These are phyloP conservation scores for Garcia nutans DNA, from an alignment of 345 rosid genomes.

Conservation along the genomic window DNA sequence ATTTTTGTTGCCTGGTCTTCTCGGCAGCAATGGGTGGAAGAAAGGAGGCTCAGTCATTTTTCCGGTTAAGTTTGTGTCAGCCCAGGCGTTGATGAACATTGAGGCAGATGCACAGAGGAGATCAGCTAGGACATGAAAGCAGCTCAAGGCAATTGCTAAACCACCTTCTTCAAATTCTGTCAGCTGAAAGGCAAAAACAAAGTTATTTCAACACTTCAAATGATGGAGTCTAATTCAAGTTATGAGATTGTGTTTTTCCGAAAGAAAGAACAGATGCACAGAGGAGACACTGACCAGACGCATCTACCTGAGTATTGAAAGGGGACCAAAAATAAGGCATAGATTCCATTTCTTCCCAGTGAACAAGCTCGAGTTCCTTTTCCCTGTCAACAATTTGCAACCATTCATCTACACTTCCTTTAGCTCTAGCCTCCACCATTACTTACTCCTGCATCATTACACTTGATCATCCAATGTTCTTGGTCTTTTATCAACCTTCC, in stretches of 20 bases:
- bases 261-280: too few relatives aligned
- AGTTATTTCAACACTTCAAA: neutral
- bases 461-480: constrained; percentile 53
- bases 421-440: constrained; percentile 56
- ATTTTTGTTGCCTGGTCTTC: constrained; percentile 15
- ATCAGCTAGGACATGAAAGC: constrained; percentile 64
- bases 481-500: constrained; percentile 50
- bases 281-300: too few relatives aligned
- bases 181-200: constrained; percentile 32
- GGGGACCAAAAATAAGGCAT: constrained; percentile 76
- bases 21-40: constrained; percentile 45
- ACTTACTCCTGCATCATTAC: constrained; percentile 77
- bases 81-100: constrained; percentile 74
- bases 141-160: constrained; percentile 69
- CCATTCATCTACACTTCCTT: constrained; percentile 64
- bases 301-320: constrained; percentile 50
- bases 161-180: constrained; percentile 84
- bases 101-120: constrained; percentile 50
- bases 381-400: constrained; percentile 45
- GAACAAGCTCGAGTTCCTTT: constrained; percentile 56
- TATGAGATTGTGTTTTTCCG: too few relatives aligned
- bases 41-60: constrained; percentile 44
- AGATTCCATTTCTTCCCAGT: constrained; percentile 68
- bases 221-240: too few relatives aligned
- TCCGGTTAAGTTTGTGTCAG: constrained; percentile 45